A percentile compares a stretch with the other conserved stretches of the same genome.
Evolutionary conservation across 768 basidiomycete species (phyloP).

Genomic region (Tricholoma bakamatsutake): DNA sequence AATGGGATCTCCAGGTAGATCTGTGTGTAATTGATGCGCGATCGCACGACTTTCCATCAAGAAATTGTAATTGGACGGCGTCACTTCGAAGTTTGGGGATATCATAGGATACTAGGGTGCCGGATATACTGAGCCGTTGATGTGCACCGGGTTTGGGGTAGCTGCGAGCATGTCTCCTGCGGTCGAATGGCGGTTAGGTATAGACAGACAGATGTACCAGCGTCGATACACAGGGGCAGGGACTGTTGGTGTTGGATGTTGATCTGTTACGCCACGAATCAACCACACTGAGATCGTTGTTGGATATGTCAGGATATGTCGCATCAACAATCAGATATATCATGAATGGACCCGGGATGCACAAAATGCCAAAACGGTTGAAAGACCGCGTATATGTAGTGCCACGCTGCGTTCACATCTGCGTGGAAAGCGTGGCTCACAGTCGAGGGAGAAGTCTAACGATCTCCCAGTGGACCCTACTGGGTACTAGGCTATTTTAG

Average conservation of each 20-base stretch:
- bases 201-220: background rate
- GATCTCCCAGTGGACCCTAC: background rate
- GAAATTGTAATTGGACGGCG: too few species aligned
- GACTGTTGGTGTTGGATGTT: too few species aligned
- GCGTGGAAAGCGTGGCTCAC: background rate
- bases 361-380: background rate
- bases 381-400: background rate
- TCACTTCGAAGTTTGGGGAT: background rate
- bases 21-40: background rate
- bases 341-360: background rate
- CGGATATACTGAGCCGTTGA: background rate
- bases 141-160: background rate
- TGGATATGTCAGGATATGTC: background rate
- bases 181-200: background rate
- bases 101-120: too few species aligned
- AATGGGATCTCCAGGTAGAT: background rate
- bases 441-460: background rate
- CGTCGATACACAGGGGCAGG: too few species aligned
- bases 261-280: too few species aligned
- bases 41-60: too few species aligned
- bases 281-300: background rate
- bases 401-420: background rate
- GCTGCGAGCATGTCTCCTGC: background rate
- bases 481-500: background rate
- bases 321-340: background rate